Percentiles rank a stretch among this genome's conserved stretches.
Conservation (phyloP, 371 early-diverging fungal species). For the Circinella umbellata region DNA sequence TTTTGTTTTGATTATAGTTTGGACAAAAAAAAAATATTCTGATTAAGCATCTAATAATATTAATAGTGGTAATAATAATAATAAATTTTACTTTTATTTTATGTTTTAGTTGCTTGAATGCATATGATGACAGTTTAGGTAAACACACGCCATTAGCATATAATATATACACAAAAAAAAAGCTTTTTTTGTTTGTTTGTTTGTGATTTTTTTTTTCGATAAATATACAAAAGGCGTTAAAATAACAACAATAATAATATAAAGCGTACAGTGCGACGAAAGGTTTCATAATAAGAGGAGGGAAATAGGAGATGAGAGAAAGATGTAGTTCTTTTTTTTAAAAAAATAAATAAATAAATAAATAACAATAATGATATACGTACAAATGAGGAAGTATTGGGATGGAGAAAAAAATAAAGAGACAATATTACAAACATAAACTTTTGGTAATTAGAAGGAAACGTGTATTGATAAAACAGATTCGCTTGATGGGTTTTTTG, state of each 20-base stretch:
- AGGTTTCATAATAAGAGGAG: too few species aligned
- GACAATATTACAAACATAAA: constrained; percentile 2
- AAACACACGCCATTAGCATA: constrained; percentile 6
- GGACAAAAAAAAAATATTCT: too few species aligned
- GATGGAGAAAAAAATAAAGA: not conserved
- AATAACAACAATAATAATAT: too few species aligned
- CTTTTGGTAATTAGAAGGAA: not conserved
- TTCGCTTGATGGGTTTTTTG: too few species aligned
- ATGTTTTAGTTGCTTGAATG: not conserved
- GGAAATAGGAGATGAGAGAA: too few species aligned
- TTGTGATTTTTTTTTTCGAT: not conserved
- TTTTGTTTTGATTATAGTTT: too few species aligned
- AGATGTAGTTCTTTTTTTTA: too few species aligned
- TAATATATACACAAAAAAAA: not conserved
- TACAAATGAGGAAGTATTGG: not conserved
- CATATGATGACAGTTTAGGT: constrained; percentile 8
- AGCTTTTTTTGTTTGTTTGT: not conserved
- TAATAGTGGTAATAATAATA: too few species aligned
- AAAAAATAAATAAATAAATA: not conserved
- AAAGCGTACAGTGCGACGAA: too few species aligned
- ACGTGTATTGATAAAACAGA: too few species aligned
- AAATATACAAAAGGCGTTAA: not conserved
- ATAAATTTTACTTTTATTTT: not conserved
- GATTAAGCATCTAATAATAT: too few species aligned
- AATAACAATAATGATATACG: not conserved